A percentile compares a stretch with the other conserved stretches of the same genome.
phyloP scores from a whole-genome alignment of 257 asterid genomes.

The Solanum peruvianum region DNA sequence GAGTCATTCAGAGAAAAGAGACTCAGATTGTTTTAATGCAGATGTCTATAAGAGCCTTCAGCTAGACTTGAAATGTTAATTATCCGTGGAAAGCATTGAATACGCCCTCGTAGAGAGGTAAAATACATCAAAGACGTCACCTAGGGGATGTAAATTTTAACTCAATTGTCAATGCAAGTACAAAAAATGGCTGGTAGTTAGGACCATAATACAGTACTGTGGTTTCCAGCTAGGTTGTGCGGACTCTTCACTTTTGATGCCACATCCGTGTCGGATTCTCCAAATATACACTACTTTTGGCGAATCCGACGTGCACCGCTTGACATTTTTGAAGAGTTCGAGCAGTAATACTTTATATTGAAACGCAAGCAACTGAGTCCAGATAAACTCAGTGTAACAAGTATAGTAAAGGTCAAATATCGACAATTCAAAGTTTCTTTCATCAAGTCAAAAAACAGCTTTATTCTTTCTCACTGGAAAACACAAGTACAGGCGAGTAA shows the following conservation, averaged over 20 bases:
- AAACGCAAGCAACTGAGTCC: not conserved
- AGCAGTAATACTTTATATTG: not conserved
- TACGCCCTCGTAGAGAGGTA: not conserved
- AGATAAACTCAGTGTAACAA: not conserved
- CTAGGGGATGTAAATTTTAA: not conserved
- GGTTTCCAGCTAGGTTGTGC: not conserved
- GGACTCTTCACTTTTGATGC: too few relatives aligned
- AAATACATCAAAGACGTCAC: not conserved
- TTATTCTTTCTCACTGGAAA: not conserved
- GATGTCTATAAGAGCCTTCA: not conserved
- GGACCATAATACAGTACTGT: not conserved
- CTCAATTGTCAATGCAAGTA: not conserved
- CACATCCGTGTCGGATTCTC: too few relatives aligned
- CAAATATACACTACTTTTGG: too few relatives aligned
- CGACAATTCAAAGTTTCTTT: not conserved
- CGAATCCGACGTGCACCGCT: too few relatives aligned
- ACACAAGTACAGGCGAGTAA: not conserved
- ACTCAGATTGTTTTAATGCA: not conserved
- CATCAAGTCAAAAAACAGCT: not conserved
- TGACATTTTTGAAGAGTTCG: too few relatives aligned
- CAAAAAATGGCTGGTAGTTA: not conserved
- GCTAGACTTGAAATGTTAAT: not conserved
- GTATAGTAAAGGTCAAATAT: not conserved
- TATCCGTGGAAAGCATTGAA: not conserved
- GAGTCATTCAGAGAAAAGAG: not conserved